These are phyloP conservation scores for Termitomyces sp. DNA, from an alignment of 768 basidiomycete genomes.

Conservation along the genomic window DNA sequence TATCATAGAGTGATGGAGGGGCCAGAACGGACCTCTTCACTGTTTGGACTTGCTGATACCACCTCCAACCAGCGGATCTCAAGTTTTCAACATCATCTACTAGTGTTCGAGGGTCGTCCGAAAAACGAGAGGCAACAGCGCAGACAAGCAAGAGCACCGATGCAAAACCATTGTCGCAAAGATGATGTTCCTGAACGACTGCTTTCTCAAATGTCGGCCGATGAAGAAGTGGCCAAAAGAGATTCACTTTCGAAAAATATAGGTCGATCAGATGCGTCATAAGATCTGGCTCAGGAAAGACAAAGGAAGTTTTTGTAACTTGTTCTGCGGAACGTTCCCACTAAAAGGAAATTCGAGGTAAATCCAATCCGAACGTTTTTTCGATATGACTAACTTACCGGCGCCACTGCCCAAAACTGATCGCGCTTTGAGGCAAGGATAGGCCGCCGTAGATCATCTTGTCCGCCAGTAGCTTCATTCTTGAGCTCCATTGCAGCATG, in stretches of 20 bases:
- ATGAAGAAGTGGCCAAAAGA: conserved; percentile 66
- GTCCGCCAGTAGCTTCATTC: conserved; percentile 43
- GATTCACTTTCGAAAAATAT: conserved; percentile 58
- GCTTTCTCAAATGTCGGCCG: conserved; percentile 57
- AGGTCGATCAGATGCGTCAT: conserved; percentile 45
- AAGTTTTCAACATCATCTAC: conserved; percentile 29
- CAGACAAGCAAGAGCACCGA: conserved; percentile 63
- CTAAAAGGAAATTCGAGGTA: conserved; percentile 10
- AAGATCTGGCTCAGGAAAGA: conserved; percentile 49
- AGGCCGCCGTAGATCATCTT: conserved; percentile 13
- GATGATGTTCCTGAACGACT: conserved; percentile 43
- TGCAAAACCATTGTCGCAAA: conserved; percentile 45
- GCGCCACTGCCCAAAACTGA: conserved; percentile 31
- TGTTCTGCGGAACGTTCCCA: conserved; percentile 27
- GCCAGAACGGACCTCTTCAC: conserved; percentile 57
- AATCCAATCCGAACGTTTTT: background rate
- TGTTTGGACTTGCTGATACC: conserved; percentile 63
- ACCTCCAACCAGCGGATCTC: conserved; percentile 58
- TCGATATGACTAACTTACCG: conserved; percentile 20
- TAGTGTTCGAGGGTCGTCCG: conserved; percentile 51
- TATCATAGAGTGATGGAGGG: conserved; percentile 64
- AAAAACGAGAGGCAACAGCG: conserved; percentile 57
- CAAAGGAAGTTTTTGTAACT: conserved; percentile 20
- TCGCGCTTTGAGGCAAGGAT: conserved; percentile 19
- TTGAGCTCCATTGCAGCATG: conserved; percentile 54